Conservation (phyloP, 768 basidiomycete genomes). For the Tulasnella sp. region DNA sequence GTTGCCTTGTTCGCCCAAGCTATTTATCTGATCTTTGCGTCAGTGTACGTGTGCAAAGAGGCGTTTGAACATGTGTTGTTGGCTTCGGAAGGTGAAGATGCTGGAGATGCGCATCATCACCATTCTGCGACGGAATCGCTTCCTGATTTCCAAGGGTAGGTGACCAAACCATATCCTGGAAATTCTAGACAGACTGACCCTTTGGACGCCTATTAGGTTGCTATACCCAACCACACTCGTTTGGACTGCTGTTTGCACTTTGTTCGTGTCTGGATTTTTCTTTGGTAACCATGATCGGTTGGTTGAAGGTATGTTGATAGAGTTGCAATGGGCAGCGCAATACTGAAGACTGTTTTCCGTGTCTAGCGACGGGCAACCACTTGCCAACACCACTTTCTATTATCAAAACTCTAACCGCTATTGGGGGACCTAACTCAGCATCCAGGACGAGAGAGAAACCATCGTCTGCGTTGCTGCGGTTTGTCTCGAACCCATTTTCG, state of each 20-base stretch:
- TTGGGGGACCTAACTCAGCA: background rate
- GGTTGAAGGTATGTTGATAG: conserved; percentile 29
- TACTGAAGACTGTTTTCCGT: background rate
- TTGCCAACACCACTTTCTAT: conserved; percentile 7
- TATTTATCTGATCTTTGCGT: conserved; percentile 89
- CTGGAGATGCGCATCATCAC: conserved; percentile 41
- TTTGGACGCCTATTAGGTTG: too few species aligned
- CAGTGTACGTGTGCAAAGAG: conserved; percentile 96
- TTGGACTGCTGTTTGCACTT: conserved; percentile 23
- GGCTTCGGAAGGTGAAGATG: conserved; percentile 43
- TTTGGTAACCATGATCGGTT: conserved; percentile 34
- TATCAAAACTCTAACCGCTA: conserved; percentile 14
- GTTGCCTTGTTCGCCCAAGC: conserved; percentile 78
- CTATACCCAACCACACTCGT: conserved; percentile 21
- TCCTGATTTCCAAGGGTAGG: conserved; percentile 25
- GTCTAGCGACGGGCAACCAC: conserved; percentile 8
- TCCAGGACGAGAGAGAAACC: background rate
- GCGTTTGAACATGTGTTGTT: conserved; percentile 86
- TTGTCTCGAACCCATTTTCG: conserved; percentile 16
- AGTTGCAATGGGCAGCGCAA: conserved; percentile 5
- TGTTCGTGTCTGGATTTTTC: conserved; percentile 28
- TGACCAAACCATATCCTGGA: too few species aligned
- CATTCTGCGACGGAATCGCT: conserved; percentile 29
- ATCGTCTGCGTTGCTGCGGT: conserved; percentile 2
- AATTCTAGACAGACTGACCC: too few species aligned